Evolutionary conservation across 2,329 filamentous ascomycete genomes (phyloP).

Genomic region (Chaetomiaceae sp.): DNA sequence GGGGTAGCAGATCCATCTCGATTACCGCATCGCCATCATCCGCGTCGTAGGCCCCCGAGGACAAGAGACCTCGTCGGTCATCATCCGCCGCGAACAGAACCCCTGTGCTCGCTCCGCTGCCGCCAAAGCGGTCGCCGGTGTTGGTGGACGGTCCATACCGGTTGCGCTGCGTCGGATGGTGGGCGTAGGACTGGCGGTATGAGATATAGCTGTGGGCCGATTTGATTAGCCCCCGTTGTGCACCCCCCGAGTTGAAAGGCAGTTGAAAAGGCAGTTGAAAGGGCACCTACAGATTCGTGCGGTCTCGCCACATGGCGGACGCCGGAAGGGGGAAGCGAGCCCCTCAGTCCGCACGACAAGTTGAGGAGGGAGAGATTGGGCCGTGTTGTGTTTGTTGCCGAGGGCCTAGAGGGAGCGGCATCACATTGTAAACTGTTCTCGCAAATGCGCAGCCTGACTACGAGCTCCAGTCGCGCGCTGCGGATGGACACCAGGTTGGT

Average conservation of each 20-base stretch:
- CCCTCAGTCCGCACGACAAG: constrained; percentile 20
- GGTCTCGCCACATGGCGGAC: constrained; percentile 95
- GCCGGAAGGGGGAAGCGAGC: constrained; percentile 31
- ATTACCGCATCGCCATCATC: constrained; percentile 93
- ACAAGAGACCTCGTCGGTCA: constrained; percentile 74
- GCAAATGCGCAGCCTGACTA: constrained; percentile 12
- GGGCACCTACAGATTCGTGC: constrained; percentile 82
- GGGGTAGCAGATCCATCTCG: constrained; percentile 95
- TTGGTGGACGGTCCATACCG: constrained; percentile 49
- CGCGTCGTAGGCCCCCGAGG: constrained; percentile 68
- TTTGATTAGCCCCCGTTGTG: too few species aligned
- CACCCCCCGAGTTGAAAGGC: neutral
- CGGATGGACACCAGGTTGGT: constrained; percentile 7
- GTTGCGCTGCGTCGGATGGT: constrained; percentile 84
- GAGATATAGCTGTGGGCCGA: constrained; percentile 95
- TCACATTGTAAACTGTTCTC: constrained; percentile 23
- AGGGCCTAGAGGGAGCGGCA: constrained; percentile 17
- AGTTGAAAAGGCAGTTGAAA: constrained; percentile 2
- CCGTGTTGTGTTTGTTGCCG: constrained; percentile 17
- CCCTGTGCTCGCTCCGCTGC: constrained; percentile 45
- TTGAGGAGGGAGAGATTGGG: constrained; percentile 12
- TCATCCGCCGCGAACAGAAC: constrained; percentile 51
- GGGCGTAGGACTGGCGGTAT: constrained; percentile 96
- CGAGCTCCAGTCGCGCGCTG: constrained; percentile 5
- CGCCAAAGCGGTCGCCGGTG: constrained; percentile 41